A percentile compares a stretch with the other conserved stretches of the same genome.
These are phyloP conservation scores for Strobilomyces confusus DNA, from an alignment of 768 basidiomycete species.

Conservation along the genomic window DNA sequence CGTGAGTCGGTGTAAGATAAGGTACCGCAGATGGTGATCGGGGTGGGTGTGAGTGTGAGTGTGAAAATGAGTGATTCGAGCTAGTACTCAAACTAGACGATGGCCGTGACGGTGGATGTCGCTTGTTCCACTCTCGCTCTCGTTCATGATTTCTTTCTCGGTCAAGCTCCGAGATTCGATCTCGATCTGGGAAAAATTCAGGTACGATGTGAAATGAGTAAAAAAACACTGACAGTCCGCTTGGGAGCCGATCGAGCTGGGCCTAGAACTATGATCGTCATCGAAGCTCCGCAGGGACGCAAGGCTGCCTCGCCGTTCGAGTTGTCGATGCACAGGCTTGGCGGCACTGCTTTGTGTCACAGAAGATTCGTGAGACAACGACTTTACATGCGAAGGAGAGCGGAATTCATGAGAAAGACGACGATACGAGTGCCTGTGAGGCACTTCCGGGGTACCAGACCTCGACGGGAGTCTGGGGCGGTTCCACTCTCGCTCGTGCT, in stretches of 20 bases:
- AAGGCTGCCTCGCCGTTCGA: conserved; percentile 34
- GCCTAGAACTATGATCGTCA: conserved; percentile 37
- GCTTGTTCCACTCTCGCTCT: conserved; percentile 57
- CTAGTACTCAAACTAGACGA: conserved; percentile 41
- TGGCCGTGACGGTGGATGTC: conserved; percentile 37
- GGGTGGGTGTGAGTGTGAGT: conserved; percentile 34
- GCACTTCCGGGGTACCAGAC: conserved; percentile 23
- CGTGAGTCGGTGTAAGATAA: conserved; percentile 30
- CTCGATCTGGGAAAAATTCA: conserved; percentile 37
- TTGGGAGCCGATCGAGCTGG: conserved; percentile 46
- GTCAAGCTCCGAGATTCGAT: conserved; percentile 40
- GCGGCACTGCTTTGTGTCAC: conserved; percentile 8
- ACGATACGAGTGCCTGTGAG: conserved; percentile 25
- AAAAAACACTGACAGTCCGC: conserved; percentile 44
- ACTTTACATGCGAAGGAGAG: conserved; percentile 22
- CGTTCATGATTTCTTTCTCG: conserved; percentile 43
- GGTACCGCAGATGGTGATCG: conserved; percentile 40
- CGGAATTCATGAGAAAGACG: conserved; percentile 28
- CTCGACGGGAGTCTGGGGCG: conserved; percentile 26
- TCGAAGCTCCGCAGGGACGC: conserved; percentile 42
- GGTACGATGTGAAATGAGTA: background rate
- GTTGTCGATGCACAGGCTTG: conserved; percentile 4
- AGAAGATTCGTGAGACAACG: conserved; percentile 15
- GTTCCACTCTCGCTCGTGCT: conserved; percentile 51
- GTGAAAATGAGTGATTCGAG: conserved; percentile 33